Evolutionary conservation across 306 rosid species (phyloP), one percentile per base, ranked within the genome.

Genomic region (Mimosa bimucronata): DNA sequence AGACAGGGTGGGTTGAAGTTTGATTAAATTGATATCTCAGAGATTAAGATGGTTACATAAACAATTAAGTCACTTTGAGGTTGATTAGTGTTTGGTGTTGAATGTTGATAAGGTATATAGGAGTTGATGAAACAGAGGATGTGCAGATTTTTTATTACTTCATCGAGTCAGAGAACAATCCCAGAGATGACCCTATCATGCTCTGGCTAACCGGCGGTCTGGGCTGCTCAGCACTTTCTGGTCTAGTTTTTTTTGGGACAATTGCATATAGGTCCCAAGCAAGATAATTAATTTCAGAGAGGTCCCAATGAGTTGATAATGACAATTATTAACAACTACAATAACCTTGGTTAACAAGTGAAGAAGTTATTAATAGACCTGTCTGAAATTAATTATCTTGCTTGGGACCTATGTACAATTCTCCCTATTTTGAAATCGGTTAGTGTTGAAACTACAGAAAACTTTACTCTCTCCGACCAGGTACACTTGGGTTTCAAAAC

Each of bases 121-220:
- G 92, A 30, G 97, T 91, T 1, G 94, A 90, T 21, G 97, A 91
- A 30, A 16, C 77, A 42, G 91, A 91, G 55, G 88, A 86, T 14
- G 87, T 83, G 37, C 88, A 93, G 55, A 71, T 79, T 0, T 93
- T 93, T 71, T 93, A 0, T 89, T 55, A 55, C 13, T 55, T 55
- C 3, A 21, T 55, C 13, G 29, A 55, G 62, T 55, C 62, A 21
- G 29, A 93, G 73, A 86, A 74, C 19, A 85, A 84, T 57, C 93
- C 97, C 0, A 71, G 79, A 23, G 72, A 86, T 2, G 97, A 88
- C 42, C 97, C 97, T 81, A 88, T 93, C 9, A 6, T 93, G 60
- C 81, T 91, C 68, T 93, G 94, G 97, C 86, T 91, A 15, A 86
- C 90, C 1, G 97, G 97, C 1, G 97, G 97, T 7, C 97, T 94